Conservation (phyloP, 495 filamentous ascomycete species). For the Podospora didyma region DNA sequence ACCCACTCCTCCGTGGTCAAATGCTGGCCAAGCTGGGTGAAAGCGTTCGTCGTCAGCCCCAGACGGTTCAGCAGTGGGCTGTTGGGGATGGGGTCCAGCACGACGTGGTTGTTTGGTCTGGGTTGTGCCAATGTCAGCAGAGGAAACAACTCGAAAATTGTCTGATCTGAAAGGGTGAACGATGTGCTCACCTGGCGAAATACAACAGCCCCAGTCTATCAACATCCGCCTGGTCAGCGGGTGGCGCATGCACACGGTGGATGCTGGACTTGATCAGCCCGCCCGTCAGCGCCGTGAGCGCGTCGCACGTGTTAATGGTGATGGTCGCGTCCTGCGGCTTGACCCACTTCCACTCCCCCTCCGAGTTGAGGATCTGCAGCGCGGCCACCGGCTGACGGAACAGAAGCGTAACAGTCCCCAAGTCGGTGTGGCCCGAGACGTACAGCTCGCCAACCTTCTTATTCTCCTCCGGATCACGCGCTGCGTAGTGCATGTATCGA, state of each 20-base stretch:
- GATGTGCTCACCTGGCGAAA: constrained; percentile 19
- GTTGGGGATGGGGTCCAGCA: neutral
- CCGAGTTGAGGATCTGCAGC: constrained; percentile 43
- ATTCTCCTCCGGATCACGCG: constrained; percentile 41
- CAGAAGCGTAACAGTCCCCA: constrained; percentile 52
- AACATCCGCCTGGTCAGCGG: constrained; percentile 47
- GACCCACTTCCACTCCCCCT: constrained; percentile 47
- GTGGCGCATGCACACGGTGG: constrained; percentile 48
- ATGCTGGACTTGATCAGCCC: constrained; percentile 50
- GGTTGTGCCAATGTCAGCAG: neutral
- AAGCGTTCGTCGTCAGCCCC: neutral
- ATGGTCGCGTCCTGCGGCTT: constrained; percentile 48
- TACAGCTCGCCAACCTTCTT: constrained; percentile 40
- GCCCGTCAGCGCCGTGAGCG: constrained; percentile 44
- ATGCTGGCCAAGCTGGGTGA: neutral
- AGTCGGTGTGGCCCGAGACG: constrained; percentile 48
- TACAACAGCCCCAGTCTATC: constrained; percentile 51
- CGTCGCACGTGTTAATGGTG: constrained; percentile 50
- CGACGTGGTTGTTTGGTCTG: neutral
- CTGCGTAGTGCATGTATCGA: constrained; percentile 51
- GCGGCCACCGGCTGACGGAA: constrained; percentile 52
- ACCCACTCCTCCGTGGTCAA: neutral
- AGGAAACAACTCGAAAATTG: neutral
- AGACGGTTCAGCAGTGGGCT: neutral
- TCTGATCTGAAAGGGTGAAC: neutral